Conservation (phyloP, 2,329 filamentous ascomycete genomes). For the Phialemoniopsis sp. region DNA sequence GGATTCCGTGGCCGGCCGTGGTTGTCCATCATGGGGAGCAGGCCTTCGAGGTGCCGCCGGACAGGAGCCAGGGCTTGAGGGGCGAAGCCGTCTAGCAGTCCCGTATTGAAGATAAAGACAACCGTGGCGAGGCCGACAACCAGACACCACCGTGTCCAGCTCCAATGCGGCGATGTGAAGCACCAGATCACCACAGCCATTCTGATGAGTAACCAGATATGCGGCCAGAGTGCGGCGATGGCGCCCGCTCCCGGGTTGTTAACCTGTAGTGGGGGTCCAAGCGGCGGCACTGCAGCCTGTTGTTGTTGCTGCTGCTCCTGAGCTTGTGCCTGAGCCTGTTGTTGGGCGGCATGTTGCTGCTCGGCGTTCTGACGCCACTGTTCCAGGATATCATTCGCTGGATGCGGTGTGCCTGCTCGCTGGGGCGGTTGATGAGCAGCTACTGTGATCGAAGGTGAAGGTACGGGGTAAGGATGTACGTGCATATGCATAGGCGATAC, state of each 20-base stretch:
- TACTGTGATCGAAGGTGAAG: constrained; percentile 13
- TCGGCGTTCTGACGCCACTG: constrained; percentile 3
- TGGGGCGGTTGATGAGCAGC: constrained; percentile 17
- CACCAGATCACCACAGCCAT: constrained; percentile 60
- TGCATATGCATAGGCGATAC: too few species aligned
- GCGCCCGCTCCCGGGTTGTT: constrained; percentile 33
- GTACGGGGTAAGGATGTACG: too few species aligned
- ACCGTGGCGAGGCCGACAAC: constrained; percentile 48
- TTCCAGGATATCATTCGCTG: constrained; percentile 6
- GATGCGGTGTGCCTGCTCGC: constrained; percentile 2
- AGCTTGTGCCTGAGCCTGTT: constrained; percentile 15
- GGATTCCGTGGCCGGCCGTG: constrained; percentile 7
- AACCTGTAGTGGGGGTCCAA: constrained; percentile 20
- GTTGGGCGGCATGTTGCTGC: constrained; percentile 14
- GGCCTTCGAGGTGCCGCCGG: constrained; percentile 52
- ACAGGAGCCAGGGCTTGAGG: constrained; percentile 54
- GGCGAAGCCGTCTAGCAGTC: constrained; percentile 49
- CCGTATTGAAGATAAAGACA: constrained; percentile 57
- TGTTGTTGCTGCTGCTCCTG: constrained; percentile 12
- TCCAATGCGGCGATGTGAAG: constrained; percentile 54
- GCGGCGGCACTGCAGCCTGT: constrained; percentile 2
- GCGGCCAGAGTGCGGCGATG: constrained; percentile 48
- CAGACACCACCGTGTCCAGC: constrained; percentile 55
- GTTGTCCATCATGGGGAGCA: constrained; percentile 49
- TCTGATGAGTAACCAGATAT: constrained; percentile 57